These are phyloP conservation scores for Rhodotorula diobovata DNA, from an alignment of 768 basidiomycete genomes.

Conservation along the genomic window DNA sequence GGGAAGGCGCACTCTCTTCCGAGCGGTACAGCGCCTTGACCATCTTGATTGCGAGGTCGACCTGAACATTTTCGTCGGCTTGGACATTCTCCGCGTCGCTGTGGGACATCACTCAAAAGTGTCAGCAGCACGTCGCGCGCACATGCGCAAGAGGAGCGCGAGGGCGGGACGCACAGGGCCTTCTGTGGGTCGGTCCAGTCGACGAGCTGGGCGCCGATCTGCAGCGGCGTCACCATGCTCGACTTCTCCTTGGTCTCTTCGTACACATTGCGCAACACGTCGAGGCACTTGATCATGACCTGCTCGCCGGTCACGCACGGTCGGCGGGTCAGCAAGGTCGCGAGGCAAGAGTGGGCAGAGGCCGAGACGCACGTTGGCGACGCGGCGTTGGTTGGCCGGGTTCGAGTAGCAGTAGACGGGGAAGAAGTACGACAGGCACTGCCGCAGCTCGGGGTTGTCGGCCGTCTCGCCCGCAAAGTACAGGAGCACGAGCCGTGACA, in stretches of 20 bases:
- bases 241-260: conserved; percentile 48
- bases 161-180: conserved; percentile 45
- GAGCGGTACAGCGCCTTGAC: conserved; percentile 45
- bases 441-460: conserved; percentile 75
- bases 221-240: conserved; percentile 46
- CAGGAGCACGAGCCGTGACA: conserved; percentile 55
- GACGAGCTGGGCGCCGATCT: conserved; percentile 50
- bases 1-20: conserved; percentile 44
- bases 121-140: too few relatives aligned
- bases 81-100: conserved; percentile 46
- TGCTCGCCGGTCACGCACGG: conserved; percentile 18
- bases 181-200: conserved; percentile 53
- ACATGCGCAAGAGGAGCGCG: too few relatives aligned
- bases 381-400: conserved; percentile 63
- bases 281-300: conserved; percentile 49
- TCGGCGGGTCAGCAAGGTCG: background rate
- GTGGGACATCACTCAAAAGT: background rate
- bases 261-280: conserved; percentile 46
- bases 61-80: conserved; percentile 46
- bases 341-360: background rate
- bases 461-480: conserved; percentile 77
- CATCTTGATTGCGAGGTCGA: conserved; percentile 48
- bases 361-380: conserved; percentile 62
- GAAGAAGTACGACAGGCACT: conserved; percentile 81
- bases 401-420: conserved; percentile 81